Conservation (phyloP, 164 flowering plant species). For the Buxus sempervirens region DNA sequence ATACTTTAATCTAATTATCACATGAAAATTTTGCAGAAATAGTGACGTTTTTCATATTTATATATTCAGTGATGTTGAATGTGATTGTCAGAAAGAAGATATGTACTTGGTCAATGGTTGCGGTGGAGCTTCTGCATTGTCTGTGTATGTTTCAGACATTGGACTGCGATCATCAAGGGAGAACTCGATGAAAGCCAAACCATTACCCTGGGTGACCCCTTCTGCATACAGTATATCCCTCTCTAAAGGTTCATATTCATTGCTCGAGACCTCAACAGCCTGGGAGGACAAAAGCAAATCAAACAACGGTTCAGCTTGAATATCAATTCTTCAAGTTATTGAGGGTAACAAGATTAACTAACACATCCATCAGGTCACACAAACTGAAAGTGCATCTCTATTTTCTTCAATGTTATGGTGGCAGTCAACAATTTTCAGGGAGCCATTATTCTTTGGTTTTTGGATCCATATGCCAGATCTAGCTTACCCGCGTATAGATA, state of each 20-base stretch:
- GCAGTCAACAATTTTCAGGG: no score
- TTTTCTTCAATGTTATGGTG: neutral
- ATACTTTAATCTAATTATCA: neutral
- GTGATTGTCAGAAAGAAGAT: neutral
- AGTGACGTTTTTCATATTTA: neutral
- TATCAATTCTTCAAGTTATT: neutral
- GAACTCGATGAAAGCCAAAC: conserved; percentile 91
- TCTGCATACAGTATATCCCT: conserved; percentile 88
- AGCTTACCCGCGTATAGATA: no score
- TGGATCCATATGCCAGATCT: no score
- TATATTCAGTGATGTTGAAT: neutral
- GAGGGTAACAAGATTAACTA: neutral
- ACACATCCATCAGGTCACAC: neutral
- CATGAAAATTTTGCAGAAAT: neutral
- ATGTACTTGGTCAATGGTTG: conserved; percentile 67
- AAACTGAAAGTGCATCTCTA: neutral
- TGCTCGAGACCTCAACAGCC: conserved; percentile 98
- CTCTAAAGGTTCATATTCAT: conserved; percentile 94
- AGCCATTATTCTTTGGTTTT: no score
- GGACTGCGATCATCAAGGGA: conserved; percentile 90
- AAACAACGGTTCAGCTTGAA: neutral
- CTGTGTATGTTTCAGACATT: conserved; percentile 88
- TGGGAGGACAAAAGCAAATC: conserved; percentile 24
- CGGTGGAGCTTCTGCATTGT: conserved; percentile 59
- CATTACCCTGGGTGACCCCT: conserved; percentile 96